Evolutionary conservation across 2,329 filamentous ascomycete genomes (phyloP), one percentile per base, ranked within the genome.

Genomic region (Paecilomyces sp.): DNA sequence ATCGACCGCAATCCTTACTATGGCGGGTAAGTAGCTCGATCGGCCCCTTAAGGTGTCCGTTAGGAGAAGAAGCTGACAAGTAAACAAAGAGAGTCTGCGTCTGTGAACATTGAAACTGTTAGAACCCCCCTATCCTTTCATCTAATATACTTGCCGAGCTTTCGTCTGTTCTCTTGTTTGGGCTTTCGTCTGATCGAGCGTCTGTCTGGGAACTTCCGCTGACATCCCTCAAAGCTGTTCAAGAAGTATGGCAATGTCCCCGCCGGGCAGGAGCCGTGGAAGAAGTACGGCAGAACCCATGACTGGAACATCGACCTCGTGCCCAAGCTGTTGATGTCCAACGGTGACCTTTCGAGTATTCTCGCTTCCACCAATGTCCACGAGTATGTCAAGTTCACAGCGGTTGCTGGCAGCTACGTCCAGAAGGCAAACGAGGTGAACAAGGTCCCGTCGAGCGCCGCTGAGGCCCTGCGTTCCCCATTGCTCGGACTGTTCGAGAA

Each of bases 251-350:
- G 91, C 75, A 94, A 94, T 82, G 90, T 86, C 74, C 75, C 80
- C 61, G 75, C 83, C 63, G 90, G 89, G 68, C 88, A 92, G 73
- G 90, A 97, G 82, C 92, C 93, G 66, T 97, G 94, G 94, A 93
- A 95, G 83, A 92, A 96, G 79, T 97, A 97, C 77, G 93, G 93
- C 70, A 89, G 94, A 62, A 83, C 88, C 75, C 97, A 97, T 80
- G 93, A 97, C 84, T 99, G 94, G 94, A 97, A 97, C 83, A 95
- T 99, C 78, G 95, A 99, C 75, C 85, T 99, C 63, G 92, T 99
- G 55, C 93, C 94, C 67, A 99, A 99, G 84, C 88, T 99, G 71
- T 86, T 99, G 77, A 97, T 99, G 92, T 92, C 93, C 62, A 96
- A 95, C 64, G 94, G 94, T 77, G 93, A 99, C 81, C 83, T 99